Conservation (phyloP, 169 alveolate species). For the Babesia gibsoni region DNA sequence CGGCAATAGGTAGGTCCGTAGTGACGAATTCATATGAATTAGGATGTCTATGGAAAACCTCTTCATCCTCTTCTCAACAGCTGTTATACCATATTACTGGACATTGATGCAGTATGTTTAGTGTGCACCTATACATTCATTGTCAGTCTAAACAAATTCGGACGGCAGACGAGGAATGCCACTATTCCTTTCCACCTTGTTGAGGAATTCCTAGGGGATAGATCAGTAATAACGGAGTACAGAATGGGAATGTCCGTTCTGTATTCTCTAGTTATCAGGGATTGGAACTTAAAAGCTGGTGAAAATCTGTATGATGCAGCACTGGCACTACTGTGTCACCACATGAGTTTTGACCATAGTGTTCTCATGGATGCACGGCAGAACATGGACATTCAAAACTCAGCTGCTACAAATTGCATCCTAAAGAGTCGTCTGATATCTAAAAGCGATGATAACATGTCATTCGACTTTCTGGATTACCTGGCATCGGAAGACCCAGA, state of each 20-base stretch:
- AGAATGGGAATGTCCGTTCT: slow-evolving; percentile 23
- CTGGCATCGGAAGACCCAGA: not conserved
- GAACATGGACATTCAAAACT: not conserved
- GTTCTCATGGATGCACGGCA: slow-evolving; percentile 16
- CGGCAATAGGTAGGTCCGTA: slow-evolving; percentile 12
- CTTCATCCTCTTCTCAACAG: slow-evolving; percentile 10
- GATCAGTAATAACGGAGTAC: slow-evolving; percentile 50
- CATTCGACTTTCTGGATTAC: slow-evolving; percentile 13
- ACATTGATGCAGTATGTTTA: slow-evolving; percentile 18
- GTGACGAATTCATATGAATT: not conserved
- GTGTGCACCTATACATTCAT: not conserved
- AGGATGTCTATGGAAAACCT: slow-evolving; percentile 16
- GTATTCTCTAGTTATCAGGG: slow-evolving; percentile 35
- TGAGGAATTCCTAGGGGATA: slow-evolving; percentile 42
- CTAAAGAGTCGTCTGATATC: slow-evolving; percentile 32
- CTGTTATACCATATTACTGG: slow-evolving; percentile 22
- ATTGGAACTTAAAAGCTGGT: slow-evolving; percentile 38
- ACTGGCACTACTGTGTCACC: slow-evolving; percentile 38
- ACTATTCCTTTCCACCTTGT: slow-evolving; percentile 51
- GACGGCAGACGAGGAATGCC: slow-evolving; percentile 10
- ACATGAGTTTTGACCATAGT: slow-evolving; percentile 3
- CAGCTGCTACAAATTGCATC: slow-evolving; percentile 19
- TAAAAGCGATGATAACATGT: not conserved
- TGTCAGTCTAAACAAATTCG: slow-evolving; percentile 36
- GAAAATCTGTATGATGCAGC: slow-evolving; percentile 45